Conservation (phyloP, 331 rosid species). For the Phaseolus coccineus region DNA sequence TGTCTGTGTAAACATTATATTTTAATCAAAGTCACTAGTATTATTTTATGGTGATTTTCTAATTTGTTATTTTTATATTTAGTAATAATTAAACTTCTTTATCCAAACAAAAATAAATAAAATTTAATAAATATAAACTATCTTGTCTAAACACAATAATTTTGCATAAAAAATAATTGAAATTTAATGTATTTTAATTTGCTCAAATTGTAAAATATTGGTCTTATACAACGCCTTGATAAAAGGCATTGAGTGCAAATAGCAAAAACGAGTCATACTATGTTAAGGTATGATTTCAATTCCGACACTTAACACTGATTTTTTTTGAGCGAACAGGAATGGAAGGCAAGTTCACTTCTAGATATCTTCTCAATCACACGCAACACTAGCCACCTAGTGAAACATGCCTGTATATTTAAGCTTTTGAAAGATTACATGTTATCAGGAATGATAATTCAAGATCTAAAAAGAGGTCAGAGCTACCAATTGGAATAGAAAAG, state of each 20-base stretch:
- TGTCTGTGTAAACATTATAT: no score
- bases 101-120: no score
- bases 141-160: no score
- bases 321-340: not conserved
- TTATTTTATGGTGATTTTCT: no score
- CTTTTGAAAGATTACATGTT: conserved; percentile 15
- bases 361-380: conserved; percentile 30
- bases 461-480: conserved; percentile 43
- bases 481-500: conserved; percentile 41
- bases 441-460: conserved; percentile 12
- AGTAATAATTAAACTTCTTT: no score
- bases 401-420: conserved; percentile 34
- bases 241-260: not conserved
- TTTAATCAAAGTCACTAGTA: no score
- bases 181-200: no score
- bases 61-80: no score
- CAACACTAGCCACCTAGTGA: conserved; percentile 33
- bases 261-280: not conserved
- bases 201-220: no score
- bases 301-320: not conserved
- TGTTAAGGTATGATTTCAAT: not conserved
- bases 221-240: no score
- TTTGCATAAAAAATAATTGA: no score
- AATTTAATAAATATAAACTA: no score
- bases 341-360: not conserved